Base-by-base conservation (phyloP, 768 basidiomycete species). In the Strobilomyces dryophilus region DNA sequence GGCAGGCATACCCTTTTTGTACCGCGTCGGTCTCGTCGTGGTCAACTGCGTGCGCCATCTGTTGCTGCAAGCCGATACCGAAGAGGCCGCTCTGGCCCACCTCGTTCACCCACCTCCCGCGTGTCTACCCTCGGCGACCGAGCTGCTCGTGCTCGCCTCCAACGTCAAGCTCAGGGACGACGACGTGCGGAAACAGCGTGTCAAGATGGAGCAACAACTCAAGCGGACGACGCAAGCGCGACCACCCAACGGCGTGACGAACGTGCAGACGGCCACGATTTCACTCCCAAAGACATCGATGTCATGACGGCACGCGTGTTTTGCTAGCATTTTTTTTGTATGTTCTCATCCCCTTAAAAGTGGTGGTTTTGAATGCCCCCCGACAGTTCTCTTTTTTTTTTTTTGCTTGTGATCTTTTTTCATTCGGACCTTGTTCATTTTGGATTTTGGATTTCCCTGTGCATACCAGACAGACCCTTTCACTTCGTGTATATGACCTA, bases 151-250 rank as follows among this genome's bases (percentile, higher is more conserved):
- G n/a, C 75, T 84, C 8, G 79, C 80, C 0, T 71, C 79, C n/a
- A 75, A 79, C 3, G 72, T 87, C 56, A 89, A 86, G 65, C 67
- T 91, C 54, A 91, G 86, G 62, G 89, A 91, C 58, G 89, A 90
- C 52, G 88, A 91, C 53, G 56, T 92, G 15, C 79, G 82, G 26
- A 91, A 89, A 62, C 85, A 86, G 59, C 80, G 89, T 4, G 63
- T 77, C 31, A 90, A 90, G 64, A 80, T 90, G 74, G 85, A 87
- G 59, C 81, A 80, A n/a, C 83, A 85, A 55, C 74, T 83, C 31
- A 88, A 85, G 61, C 75, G 81, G 37, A 83, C 85, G 53, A 72
- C 73, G 17, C 77, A 75, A 39, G 62, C 63, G 3, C 73, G 76
- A 18, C 56, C 65, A 36, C 57, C 63, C 0, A 70, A 60, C 21